Evolutionary conservation across 73 alveolate species (phyloP).

Genomic region (Blepharisma stoltei): DNA sequence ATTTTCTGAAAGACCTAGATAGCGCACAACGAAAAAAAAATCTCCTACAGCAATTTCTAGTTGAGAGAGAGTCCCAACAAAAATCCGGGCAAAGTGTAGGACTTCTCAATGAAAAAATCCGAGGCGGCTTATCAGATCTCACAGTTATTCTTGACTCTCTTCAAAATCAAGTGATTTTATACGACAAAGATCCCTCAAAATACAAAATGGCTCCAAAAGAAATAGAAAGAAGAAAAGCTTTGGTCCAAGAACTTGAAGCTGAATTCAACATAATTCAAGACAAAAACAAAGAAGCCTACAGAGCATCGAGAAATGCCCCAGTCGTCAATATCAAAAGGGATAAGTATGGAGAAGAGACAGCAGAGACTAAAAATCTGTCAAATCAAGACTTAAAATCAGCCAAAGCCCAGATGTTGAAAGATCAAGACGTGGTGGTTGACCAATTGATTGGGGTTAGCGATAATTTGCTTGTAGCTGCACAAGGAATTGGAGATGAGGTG

Average conservation of each 20-base stretch:
- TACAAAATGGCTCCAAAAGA: constrained; percentile 7
- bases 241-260: constrained; percentile 3
- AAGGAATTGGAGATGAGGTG: constrained; percentile 32
- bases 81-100: constrained; percentile 1
- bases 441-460: constrained; percentile 25
- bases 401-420: neutral
- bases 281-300: neutral
- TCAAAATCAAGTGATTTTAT: neutral
- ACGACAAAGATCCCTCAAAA: neutral
- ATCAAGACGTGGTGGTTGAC: constrained; percentile 20
- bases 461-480: constrained; percentile 1
- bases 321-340: constrained; percentile 20
- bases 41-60: neutral
- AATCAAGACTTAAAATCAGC: constrained; percentile 21
- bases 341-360: neutral
- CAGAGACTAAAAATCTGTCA: neutral
- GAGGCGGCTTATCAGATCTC: constrained; percentile 5
- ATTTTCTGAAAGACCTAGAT: neutral
- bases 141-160: constrained; percentile 9
- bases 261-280: neutral
- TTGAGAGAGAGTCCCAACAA: neutral
- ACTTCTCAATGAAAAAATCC: neutral
- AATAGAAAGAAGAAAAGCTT: neutral
- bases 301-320: neutral
- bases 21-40: neutral